Evolutionary conservation across 352 stramenopile genomes (phyloP).

Genomic region (Globisporangium nodosum): DNA sequence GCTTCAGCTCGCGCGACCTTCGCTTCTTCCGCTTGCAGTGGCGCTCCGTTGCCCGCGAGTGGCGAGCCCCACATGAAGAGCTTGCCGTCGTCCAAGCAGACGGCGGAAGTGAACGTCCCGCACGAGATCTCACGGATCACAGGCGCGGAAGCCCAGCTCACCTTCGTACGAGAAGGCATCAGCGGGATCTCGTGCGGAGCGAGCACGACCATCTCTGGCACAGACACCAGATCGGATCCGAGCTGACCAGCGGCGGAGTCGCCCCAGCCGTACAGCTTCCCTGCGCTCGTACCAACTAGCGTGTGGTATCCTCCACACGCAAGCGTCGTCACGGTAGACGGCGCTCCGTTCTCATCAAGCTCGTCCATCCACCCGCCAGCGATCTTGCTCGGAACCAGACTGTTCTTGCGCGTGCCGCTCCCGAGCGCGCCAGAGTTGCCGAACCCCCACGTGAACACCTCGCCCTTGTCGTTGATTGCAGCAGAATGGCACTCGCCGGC

Average conservation of each 20-base stretch:
- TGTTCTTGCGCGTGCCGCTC: constrained; percentile 54
- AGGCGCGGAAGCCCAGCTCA: background rate
- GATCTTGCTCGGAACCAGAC: constrained; percentile 32
- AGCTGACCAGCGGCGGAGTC: constrained; percentile 71
- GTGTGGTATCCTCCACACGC: constrained; percentile 80
- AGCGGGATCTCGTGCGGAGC: constrained; percentile 38
- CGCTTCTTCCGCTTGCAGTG: constrained; percentile 46
- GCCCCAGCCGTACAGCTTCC: constrained; percentile 70
- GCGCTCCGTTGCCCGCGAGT: constrained; percentile 58
- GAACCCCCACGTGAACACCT: constrained; percentile 86
- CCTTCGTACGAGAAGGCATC: constrained; percentile 10
- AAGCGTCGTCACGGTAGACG: constrained; percentile 23
- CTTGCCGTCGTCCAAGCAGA: constrained; percentile 42
- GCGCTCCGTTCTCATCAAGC: constrained; percentile 5
- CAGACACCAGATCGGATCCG: constrained; percentile 36
- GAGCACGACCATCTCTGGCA: constrained; percentile 50
- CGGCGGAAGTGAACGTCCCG: constrained; percentile 58
- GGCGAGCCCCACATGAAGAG: constrained; percentile 73
- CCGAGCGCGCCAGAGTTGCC: constrained; percentile 77
- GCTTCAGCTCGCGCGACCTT: constrained; percentile 33
- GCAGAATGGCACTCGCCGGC: constrained; percentile 81
- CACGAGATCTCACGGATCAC: constrained; percentile 44
- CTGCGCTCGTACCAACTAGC: constrained; percentile 38
- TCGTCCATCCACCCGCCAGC: constrained; percentile 25
- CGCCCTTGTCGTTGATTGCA: constrained; percentile 48